phyloP scores from a whole-genome alignment of 176 grass and related monocot species.

The Panicum miliaceum region DNA sequence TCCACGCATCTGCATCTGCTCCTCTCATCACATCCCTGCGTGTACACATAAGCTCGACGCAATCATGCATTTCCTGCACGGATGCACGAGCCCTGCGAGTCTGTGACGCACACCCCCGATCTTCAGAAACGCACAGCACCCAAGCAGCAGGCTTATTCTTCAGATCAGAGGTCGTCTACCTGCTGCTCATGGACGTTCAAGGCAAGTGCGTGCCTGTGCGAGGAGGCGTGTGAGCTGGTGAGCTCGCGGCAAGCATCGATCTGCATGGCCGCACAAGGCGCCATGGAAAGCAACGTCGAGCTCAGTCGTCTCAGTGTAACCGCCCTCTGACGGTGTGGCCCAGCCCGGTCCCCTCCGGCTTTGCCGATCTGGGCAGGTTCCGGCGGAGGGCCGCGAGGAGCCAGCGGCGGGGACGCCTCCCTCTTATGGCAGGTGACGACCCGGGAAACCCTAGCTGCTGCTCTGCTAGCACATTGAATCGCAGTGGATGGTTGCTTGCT shows the following conservation, averaged over 20 bases:
- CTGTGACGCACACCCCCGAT: conserved; percentile 20
- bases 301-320: conserved; percentile 12
- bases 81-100: conserved; percentile 22
- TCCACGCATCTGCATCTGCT: background rate
- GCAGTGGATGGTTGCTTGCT: conserved; percentile 25
- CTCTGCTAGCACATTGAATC: conserved; percentile 32
- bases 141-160: background rate
- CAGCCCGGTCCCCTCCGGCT: conserved; percentile 32
- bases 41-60: background rate
- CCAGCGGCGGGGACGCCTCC: conserved; percentile 38
- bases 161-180: background rate
- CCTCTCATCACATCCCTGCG: background rate
- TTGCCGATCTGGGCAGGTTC: conserved; percentile 45
- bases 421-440: conserved; percentile 20
- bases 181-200: background rate
- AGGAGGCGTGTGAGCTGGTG: background rate
- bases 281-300: conserved; percentile 45
- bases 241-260: conserved; percentile 28
- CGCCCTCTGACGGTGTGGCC: conserved; percentile 50
- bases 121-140: background rate
- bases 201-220: background rate
- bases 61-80: conserved; percentile 50
- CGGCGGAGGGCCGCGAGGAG: conserved; percentile 35
- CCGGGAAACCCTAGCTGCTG: conserved; percentile 53
- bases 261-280: conserved; percentile 52